Evolutionary conservation across 768 basidiomycete genomes (phyloP).

Genomic region (Tylopilus sp.): DNA sequence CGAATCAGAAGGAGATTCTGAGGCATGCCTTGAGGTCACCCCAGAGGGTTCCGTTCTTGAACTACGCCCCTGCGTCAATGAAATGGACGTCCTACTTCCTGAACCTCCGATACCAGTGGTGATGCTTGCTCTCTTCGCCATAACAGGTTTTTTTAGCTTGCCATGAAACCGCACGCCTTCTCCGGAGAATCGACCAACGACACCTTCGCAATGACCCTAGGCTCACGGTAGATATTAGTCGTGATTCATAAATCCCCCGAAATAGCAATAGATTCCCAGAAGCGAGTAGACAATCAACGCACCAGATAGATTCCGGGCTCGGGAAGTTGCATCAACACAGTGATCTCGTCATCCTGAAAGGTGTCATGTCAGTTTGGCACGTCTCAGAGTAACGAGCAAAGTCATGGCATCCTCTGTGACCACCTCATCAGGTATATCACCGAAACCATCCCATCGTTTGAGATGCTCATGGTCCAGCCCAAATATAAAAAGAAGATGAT

Average conservation of each 20-base stretch:
- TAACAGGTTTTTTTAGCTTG: conserved; percentile 76
- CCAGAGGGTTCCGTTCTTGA: background rate
- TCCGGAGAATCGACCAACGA: conserved; percentile 72
- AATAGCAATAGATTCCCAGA: background rate
- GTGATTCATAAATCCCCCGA: background rate
- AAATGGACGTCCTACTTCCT: conserved; percentile 17
- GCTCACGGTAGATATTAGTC: background rate
- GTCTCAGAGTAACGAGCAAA: background rate
- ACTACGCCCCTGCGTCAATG: conserved; percentile 12
- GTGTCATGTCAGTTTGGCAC: conserved; percentile 8
- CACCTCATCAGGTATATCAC: background rate
- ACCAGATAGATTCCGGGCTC: conserved; percentile 64
- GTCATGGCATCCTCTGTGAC: background rate
- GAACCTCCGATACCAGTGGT: background rate
- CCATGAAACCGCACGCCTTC: conserved; percentile 64
- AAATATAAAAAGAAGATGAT: background rate
- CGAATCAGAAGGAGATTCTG: conserved; percentile 19
- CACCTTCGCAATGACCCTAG: conserved; percentile 85
- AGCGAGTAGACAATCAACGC: conserved; percentile 21
- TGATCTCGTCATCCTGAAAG: conserved; percentile 72
- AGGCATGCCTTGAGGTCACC: conserved; percentile 6
- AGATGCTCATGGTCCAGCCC: background rate
- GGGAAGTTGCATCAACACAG: conserved; percentile 67
- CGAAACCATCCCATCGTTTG: background rate
- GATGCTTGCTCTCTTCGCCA: conserved; percentile 55